Conservation (phyloP, 805 yeast genomes). For the Candida alai region DNA sequence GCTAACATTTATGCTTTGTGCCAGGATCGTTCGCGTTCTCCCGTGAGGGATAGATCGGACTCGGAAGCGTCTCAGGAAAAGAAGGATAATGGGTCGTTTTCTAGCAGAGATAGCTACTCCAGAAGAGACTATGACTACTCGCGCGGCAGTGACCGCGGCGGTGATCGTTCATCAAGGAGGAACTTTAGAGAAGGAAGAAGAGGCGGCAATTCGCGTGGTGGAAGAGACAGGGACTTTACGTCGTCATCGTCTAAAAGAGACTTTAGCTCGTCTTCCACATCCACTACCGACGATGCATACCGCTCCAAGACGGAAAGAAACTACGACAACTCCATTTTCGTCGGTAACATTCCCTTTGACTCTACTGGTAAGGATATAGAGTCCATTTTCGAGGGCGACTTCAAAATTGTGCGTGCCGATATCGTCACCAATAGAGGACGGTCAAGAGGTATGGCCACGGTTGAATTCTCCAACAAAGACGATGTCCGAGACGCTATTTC, state of each 20-base stretch:
- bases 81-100: slow-evolving; percentile 11
- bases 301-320: slow-evolving; percentile 45
- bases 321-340: slow-evolving; percentile 64
- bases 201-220: slow-evolving; percentile 19
- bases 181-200: slow-evolving; percentile 23
- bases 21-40: slow-evolving; percentile 34
- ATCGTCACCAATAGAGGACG: slow-evolving; percentile 75
- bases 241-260: slow-evolving; percentile 16
- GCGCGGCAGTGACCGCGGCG: slow-evolving; percentile 10
- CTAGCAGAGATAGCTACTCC: slow-evolving; percentile 6
- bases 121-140: slow-evolving; percentile 16
- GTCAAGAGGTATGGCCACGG: slow-evolving; percentile 89
- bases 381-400: slow-evolving; percentile 48
- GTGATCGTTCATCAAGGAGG: too few species aligned
- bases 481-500: slow-evolving; percentile 71
- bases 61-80: too few species aligned
- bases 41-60: slow-evolving; percentile 31
- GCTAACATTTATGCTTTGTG: slow-evolving; percentile 23
- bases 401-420: slow-evolving; percentile 72
- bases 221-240: slow-evolving; percentile 20
- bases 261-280: slow-evolving; percentile 25
- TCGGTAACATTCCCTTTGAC: slow-evolving; percentile 70
- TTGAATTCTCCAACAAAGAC: slow-evolving; percentile 64
- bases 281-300: slow-evolving; percentile 29
- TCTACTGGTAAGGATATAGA: slow-evolving; percentile 57